Percentiles rank a stretch among this genome's conserved stretches.
Evolutionary conservation across 2,329 filamentous ascomycete genomes (phyloP).

Genomic region (Fusarium temperatum): DNA sequence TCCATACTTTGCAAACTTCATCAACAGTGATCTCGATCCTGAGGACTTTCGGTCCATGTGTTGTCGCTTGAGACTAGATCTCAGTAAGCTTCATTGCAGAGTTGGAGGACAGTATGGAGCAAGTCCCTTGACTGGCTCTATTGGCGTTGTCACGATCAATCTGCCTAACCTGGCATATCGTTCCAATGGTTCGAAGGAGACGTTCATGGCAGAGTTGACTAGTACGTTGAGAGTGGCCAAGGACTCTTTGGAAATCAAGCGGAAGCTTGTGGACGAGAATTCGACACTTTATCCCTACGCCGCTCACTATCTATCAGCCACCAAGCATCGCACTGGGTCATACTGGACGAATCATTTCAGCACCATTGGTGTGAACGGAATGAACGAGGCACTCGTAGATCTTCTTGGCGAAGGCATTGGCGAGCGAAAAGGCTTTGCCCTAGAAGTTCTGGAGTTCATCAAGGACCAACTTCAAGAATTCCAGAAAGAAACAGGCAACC

Average conservation of each 20-base stretch:
- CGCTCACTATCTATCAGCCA: constrained; percentile 26
- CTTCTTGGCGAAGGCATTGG: constrained; percentile 14
- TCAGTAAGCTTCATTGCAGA: constrained; percentile 38
- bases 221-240: constrained; percentile 28
- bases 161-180: constrained; percentile 34
- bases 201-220: constrained; percentile 18
- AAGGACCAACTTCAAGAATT: constrained; percentile 33
- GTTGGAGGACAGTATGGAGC: constrained; percentile 37
- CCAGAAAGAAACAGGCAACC: constrained; percentile 30
- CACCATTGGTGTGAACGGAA: constrained; percentile 37
- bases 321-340: constrained; percentile 36
- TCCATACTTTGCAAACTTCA: constrained; percentile 39
- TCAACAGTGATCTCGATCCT: constrained; percentile 38
- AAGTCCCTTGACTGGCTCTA: constrained; percentile 32
- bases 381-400: constrained; percentile 28
- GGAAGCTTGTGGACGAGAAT: constrained; percentile 28
- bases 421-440: constrained; percentile 11
- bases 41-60: constrained; percentile 41
- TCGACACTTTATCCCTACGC: constrained; percentile 32
- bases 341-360: constrained; percentile 41
- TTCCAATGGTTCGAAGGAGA: constrained; percentile 7
- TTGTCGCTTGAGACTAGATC: constrained; percentile 34
- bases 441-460: constrained; percentile 30
- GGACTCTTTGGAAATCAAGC: constrained; percentile 36
- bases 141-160: constrained; percentile 37